A percentile compares a stretch with the other conserved stretches of the same genome.
Evolutionary conservation across 257 asterid species (phyloP).

Genomic region (Verbascum thapsus): DNA sequence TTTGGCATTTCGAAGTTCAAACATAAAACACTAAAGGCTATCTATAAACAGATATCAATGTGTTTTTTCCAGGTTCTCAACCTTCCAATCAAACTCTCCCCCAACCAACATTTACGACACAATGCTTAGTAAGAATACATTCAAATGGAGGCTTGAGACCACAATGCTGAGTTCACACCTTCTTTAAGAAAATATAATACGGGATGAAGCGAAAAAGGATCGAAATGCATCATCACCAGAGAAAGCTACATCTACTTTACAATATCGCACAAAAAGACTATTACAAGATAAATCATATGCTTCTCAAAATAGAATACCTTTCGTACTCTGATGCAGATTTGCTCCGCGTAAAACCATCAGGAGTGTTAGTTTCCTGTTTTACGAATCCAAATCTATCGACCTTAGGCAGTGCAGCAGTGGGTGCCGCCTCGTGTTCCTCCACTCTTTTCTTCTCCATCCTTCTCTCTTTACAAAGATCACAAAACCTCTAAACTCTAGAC

Average conservation of each 20-base stretch:
- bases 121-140: conserved; percentile 10
- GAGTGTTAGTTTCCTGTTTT: conserved; percentile 59
- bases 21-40: neutral
- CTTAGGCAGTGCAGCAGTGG: conserved; percentile 50
- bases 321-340: conserved; percentile 68
- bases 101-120: neutral
- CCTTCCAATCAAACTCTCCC: conserved; percentile 6
- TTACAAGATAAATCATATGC: neutral
- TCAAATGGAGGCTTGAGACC: conserved; percentile 1
- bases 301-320: conserved; percentile 52
- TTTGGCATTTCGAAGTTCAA: neutral
- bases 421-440: conserved; percentile 65
- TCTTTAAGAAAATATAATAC: neutral
- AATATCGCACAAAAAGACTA: neutral
- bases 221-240: conserved; percentile 5
- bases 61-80: conserved; percentile 9
- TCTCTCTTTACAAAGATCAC: conserved; percentile 20
- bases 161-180: neutral
- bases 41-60: neutral
- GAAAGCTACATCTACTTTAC: conserved; percentile 8
- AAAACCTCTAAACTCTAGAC: conserved; percentile 29
- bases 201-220: neutral
- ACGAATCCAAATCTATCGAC: conserved; percentile 78
- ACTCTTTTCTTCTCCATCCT: conserved; percentile 75
- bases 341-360: conserved; percentile 63